Conservation (phyloP, 257 asterid species). For the Ocimum tenuiflorum region DNA sequence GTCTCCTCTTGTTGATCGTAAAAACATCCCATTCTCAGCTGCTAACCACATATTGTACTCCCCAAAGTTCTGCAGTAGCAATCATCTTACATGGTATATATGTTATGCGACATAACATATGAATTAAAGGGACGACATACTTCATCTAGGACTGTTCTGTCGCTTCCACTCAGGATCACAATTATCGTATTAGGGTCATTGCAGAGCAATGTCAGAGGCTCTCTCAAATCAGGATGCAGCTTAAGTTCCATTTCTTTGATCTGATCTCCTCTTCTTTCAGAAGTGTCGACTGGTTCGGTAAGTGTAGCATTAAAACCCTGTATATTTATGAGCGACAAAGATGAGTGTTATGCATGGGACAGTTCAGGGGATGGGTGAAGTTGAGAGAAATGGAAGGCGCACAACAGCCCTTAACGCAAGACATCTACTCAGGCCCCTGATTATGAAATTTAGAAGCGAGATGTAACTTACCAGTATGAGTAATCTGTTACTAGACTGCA, state of each 20-base stretch:
- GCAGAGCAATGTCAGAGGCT: conserved; percentile 57
- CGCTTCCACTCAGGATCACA: conserved; percentile 93
- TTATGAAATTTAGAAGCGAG: not conserved
- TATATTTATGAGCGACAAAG: too few species aligned
- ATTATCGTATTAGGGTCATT: conserved; percentile 77
- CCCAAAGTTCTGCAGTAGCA: conserved; percentile 66
- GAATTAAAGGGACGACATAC: conserved; percentile 27
- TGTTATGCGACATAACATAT: not conserved
- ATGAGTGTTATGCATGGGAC: too few species aligned
- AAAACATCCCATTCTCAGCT: conserved; percentile 96
- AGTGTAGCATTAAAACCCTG: conserved; percentile 91
- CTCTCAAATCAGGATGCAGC: conserved; percentile 74
- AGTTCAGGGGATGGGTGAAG: too few species aligned
- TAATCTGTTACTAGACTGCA: conserved; percentile 67
- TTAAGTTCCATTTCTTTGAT: conserved; percentile 92
- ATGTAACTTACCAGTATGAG: conserved; percentile 63
- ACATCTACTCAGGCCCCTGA: too few species aligned
- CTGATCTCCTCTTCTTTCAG: conserved; percentile 92
- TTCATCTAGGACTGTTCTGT: conserved; percentile 59
- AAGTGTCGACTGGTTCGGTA: conserved; percentile 67
- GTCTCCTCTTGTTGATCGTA: conserved; percentile 68
- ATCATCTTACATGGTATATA: conserved; percentile 6
- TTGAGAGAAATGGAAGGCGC: too few species aligned
- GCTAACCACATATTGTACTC: conserved; percentile 94
- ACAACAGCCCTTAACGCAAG: too few species aligned